These are phyloP conservation scores for Trichoderma sp. DNA, from an alignment of 2,329 filamentous ascomycete species.

Conservation along the genomic window DNA sequence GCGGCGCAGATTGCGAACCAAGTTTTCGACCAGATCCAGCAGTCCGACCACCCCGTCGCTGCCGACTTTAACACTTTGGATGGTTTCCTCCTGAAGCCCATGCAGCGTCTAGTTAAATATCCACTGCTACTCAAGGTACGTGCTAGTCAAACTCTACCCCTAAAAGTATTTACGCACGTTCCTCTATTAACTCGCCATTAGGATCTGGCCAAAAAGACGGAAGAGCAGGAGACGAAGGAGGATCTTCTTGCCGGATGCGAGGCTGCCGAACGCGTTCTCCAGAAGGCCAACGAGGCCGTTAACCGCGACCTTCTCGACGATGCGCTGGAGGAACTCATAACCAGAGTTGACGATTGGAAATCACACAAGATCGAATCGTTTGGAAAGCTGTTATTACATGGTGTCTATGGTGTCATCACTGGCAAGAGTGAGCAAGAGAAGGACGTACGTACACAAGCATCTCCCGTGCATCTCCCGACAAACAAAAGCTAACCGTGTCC, in stretches of 20 bases:
- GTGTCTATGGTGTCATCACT: constrained; percentile 88
- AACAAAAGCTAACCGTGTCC: background rate
- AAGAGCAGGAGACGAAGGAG: constrained; percentile 65
- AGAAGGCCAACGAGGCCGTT: constrained; percentile 86
- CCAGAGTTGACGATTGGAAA: constrained; percentile 95
- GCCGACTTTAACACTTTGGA: constrained; percentile 84
- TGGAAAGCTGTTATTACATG: constrained; percentile 81
- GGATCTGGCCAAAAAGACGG: constrained; percentile 84
- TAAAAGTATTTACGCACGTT: background rate
- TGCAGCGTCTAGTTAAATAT: constrained; percentile 93
- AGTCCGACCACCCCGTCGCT: constrained; percentile 74
- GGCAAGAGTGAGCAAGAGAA: constrained; percentile 86
- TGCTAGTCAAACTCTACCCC: background rate
- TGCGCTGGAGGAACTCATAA: constrained; percentile 76
- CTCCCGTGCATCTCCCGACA: background rate
- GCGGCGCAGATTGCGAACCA: constrained; percentile 80
- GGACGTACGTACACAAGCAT: constrained; percentile 59
- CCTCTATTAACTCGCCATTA: constrained; percentile 33
- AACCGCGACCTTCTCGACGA: constrained; percentile 82
- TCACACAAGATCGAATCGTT: constrained; percentile 88
- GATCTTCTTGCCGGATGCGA: constrained; percentile 77
- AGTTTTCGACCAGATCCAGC: constrained; percentile 81
- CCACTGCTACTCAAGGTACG: constrained; percentile 80
- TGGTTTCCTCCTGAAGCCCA: constrained; percentile 92
- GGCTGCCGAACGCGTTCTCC: constrained; percentile 76